Base-by-base conservation (phyloP, 768 basidiomycete genomes). In the Mycena floridula region DNA sequence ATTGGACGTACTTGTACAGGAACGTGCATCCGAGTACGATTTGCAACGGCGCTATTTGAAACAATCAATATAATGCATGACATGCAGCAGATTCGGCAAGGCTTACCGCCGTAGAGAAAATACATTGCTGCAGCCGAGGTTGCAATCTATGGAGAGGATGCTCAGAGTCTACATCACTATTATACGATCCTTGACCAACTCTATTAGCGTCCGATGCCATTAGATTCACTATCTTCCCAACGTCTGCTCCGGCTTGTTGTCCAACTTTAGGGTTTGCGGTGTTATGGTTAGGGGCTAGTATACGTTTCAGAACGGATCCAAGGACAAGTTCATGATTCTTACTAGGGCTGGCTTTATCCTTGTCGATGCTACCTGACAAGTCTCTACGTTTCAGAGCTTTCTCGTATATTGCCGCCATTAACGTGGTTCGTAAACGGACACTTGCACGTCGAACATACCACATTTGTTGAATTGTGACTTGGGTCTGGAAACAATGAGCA, bases 181-280 rank as follows among this genome's bases (percentile, higher is more conserved):
- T 32, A 22, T n/a, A 20, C 13, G 21, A 27, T 57, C 63, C 26
- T 39, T 20, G 26, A 57, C 63, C 26, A 37, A 76, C 72, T 37
- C 72, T 65, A 55, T 81, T 85, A 2, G 82, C 80, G 57, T 90
- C 88, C 7, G 77, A 79, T 12, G 86, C 81, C 89, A 94, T 94
- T 26, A 93, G 63, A 51, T 90, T 89, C 43, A 93, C 88, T 42
- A 94, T 89, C 60, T 93, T 92, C 11, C 92, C 92, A 11, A 87
- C 72, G 57, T 91, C 87, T 6, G 92, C 92, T 13, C 89, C 86
- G 1, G 83, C 76, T 15, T 57, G 47, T 7, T 25, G 73, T 37
- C 73, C 70, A 13, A 63, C 68, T 52, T 64, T 68, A 7, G 60
- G 64, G 22, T 59, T 59, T 37, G 63, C 66, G 44, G 66, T 67